Conservation (phyloP, 2,329 filamentous ascomycete species). For the Cladosporium sphaerospermum region DNA sequence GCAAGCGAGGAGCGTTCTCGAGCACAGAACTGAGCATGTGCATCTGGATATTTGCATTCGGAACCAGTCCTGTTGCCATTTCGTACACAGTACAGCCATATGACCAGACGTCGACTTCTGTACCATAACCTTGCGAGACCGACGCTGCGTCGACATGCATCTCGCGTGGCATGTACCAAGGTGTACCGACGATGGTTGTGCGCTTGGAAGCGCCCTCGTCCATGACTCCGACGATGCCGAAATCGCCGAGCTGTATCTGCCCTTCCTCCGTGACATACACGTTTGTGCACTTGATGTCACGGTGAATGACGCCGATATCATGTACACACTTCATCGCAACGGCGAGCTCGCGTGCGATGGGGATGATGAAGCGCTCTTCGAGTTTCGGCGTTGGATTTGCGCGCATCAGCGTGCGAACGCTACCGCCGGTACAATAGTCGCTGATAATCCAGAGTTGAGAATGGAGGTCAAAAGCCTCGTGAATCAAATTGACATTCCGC, state of each 20-base stretch:
- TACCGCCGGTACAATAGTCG: conserved; percentile 79
- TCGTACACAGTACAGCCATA: conserved; percentile 77
- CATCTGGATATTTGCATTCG: conserved; percentile 48
- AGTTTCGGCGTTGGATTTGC: conserved; percentile 36
- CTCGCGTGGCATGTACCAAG: conserved; percentile 82
- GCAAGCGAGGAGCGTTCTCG: conserved; percentile 57
- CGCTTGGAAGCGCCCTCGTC: conserved; percentile 67
- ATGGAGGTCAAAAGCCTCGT: conserved; percentile 70
- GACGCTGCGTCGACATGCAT: conserved; percentile 40
- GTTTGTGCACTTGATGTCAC: conserved; percentile 67
- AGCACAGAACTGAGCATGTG: conserved; percentile 40
- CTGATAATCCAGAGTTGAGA: conserved; percentile 83
- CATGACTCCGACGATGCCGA: conserved; percentile 73
- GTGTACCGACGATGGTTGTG: conserved; percentile 74
- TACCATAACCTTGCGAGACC: conserved; percentile 35
- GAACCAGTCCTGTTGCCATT: conserved; percentile 71
- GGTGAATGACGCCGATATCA: conserved; percentile 60
- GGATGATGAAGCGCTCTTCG: conserved; percentile 56
- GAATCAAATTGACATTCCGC: conserved; percentile 73
- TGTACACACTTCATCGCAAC: conserved; percentile 55
- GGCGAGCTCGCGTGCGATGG: conserved; percentile 58
- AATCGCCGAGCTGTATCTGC: conserved; percentile 74
- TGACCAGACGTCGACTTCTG: conserved; percentile 69
- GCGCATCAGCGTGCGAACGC: conserved; percentile 61
- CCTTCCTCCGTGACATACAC: conserved; percentile 73